phyloP scores from a whole-genome alignment of 768 basidiomycete species.

The Amylocystis lapponica region DNA sequence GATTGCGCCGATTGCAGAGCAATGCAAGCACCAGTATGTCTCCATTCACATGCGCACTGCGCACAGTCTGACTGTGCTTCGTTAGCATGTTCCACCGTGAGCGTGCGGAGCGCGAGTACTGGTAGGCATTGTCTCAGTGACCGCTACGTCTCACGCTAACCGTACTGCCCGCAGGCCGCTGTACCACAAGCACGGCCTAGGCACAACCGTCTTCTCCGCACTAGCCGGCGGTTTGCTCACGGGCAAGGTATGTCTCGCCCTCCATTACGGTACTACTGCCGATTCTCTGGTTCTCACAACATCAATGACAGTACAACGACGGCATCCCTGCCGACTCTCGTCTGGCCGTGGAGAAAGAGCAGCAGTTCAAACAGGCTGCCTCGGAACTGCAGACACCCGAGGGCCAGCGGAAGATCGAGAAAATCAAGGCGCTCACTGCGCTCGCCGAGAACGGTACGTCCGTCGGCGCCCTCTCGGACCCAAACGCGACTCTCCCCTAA shows the following conservation, averaged over 20 bases:
- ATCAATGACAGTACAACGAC: constrained; percentile 50
- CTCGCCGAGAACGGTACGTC: constrained; percentile 48
- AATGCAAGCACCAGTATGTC: constrained; percentile 61
- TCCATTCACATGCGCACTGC: not conserved
- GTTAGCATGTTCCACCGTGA: constrained; percentile 74
- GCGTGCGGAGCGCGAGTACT: constrained; percentile 75
- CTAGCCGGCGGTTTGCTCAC: constrained; percentile 70
- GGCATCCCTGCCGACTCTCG: constrained; percentile 73
- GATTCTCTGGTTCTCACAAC: not conserved
- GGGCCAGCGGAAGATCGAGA: constrained; percentile 61
- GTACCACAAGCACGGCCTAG: constrained; percentile 59
- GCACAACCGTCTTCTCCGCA: constrained; percentile 70
- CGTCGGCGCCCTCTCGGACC: not conserved
- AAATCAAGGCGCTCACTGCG: constrained; percentile 60
- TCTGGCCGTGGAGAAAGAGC: constrained; percentile 46
- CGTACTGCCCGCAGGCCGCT: constrained; percentile 35
- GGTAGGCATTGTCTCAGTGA: constrained; percentile 25
- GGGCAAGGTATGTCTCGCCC: constrained; percentile 48
- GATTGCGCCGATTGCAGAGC: constrained; percentile 70
- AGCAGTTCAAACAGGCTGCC: constrained; percentile 41
- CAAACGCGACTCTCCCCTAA: not conserved
- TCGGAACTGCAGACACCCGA: constrained; percentile 47
- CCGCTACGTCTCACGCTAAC: not conserved
- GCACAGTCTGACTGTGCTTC: no score
- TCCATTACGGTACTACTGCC: not conserved